Evolutionary conservation across 2,329 filamentous ascomycete species (phyloP), one percentile per base, ranked within the genome.

Genomic region (Aspergillus candidus): DNA sequence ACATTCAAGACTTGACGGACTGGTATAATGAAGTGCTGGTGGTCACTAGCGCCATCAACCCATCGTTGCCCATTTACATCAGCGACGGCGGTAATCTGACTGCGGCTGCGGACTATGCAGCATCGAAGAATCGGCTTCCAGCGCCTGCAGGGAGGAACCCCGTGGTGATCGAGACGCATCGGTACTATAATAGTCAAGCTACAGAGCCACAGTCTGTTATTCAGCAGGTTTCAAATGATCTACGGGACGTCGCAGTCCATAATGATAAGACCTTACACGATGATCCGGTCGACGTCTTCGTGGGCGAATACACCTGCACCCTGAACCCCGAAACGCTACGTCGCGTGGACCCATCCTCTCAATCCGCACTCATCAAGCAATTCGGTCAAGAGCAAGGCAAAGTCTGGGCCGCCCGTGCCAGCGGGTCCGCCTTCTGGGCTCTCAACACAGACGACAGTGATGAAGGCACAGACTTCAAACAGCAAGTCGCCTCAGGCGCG

Each of bases 271-370:
- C 80, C 4, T 71, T 75, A 46, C 68, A 67, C 31, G 57, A 59
- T 35, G 76, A 75, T 12, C 75, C 75, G 29, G 70, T 70, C 0
- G 71, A 77, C 49, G 63, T 73, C 13, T 65, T 79, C 13, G 66
- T 81, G 3, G 78, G 78, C 15, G 78, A 82, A 58, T 82, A 79
- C 59, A 77, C 73, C 40, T 79, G 75, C 48, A 76, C 78, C 2
- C 59, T 82, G 44, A 71, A 72, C 39, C 71, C 72, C 12, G 67
- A 74, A 36, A 73, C 73, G 1, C 79, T 76, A 76, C 62, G 65
- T 38, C 62, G 67, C 47, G 69, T 73, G 40, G 61, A 65, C 27
- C 57, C 63, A n/a, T 62, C 61, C 40, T 71, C 63, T 42, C 18
- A 63, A 56, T 30, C 59, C 60, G 10, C 56, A 55, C 22, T 65